Conservation (phyloP, 306 rosid genomes). For the Quercus engelmannii region DNA sequence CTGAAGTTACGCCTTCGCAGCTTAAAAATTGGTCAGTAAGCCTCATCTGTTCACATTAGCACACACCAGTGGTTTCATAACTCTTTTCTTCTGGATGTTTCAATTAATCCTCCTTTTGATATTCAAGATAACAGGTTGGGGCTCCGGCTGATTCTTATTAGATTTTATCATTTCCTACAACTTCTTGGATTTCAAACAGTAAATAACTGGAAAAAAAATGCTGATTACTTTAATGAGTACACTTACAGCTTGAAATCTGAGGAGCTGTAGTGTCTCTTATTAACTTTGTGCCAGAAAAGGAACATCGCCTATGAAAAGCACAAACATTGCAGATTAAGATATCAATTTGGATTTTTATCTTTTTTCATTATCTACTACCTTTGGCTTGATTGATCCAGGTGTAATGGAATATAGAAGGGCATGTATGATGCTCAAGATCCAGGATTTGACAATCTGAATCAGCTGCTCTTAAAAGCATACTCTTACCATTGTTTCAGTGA, state of each 20-base stretch:
- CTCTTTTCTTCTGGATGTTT: constrained; percentile 7
- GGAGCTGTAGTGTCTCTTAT: background rate
- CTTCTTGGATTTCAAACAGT: background rate
- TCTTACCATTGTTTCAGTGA: background rate
- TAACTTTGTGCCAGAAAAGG: background rate
- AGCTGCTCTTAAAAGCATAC: background rate
- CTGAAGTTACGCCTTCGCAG: constrained; percentile 80
- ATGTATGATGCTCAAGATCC: background rate
- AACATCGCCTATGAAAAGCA: background rate
- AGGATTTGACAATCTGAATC: background rate
- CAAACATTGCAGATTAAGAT: background rate
- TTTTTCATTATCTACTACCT: background rate
- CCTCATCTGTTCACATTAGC: background rate
- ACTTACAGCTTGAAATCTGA: background rate
- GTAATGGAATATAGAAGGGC: background rate
- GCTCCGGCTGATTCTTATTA: background rate
- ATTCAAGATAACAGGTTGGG: background rate
- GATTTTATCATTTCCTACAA: background rate
- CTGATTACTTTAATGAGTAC: background rate
- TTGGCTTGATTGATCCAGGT: background rate
- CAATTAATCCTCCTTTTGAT: background rate
- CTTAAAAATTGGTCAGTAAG: constrained; percentile 84
- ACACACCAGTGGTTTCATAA: background rate
- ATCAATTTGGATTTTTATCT: background rate
- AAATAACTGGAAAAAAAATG: background rate